These are phyloP conservation scores for Monosporozyma unispora DNA, from an alignment of 805 yeast genomes.

Conservation along the genomic window DNA sequence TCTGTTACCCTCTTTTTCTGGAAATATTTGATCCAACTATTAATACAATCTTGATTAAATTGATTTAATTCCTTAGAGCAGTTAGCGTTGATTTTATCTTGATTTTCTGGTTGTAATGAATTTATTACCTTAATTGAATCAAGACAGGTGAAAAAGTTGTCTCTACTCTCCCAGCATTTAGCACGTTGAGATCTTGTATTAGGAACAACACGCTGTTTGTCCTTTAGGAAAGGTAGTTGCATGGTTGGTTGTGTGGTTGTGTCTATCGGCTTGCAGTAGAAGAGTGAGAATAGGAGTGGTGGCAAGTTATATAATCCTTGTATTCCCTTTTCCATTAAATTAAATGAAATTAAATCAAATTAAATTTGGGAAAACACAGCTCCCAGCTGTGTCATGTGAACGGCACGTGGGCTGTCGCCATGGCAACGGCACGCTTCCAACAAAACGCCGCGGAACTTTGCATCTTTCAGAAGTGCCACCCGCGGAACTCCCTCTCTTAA, in stretches of 20 bases:
- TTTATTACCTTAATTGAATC: constrained; percentile 58
- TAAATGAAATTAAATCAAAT: no score
- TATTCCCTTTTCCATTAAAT: no score
- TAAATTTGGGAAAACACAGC: no score
- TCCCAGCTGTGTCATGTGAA: no score
- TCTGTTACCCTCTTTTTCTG: constrained; percentile 83
- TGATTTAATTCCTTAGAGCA: constrained; percentile 52
- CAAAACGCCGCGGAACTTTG: no score
- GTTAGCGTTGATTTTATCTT: constrained; percentile 38
- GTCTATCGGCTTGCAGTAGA: no score
- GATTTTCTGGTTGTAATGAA: constrained; percentile 37
- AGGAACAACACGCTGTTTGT: neutral
- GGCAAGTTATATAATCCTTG: no score
- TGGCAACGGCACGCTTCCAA: no score
- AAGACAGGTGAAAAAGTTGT: constrained; percentile 64
- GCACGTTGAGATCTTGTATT: constrained; percentile 34
- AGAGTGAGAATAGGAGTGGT: no score
- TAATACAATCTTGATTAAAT: constrained; percentile 69
- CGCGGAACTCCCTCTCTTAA: no score
- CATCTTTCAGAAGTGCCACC: no score
- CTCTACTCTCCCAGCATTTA: constrained; percentile 88
- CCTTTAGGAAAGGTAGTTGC: neutral
- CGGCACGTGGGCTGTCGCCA: no score
- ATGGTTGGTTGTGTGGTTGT: neutral
- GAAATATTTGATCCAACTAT: constrained; percentile 83